A percentile compares a stretch with the other conserved stretches of the same genome.
These are phyloP conservation scores for Pulveroboletus sp. DNA, from an alignment of 768 basidiomycete genomes.

Conservation along the genomic window DNA sequence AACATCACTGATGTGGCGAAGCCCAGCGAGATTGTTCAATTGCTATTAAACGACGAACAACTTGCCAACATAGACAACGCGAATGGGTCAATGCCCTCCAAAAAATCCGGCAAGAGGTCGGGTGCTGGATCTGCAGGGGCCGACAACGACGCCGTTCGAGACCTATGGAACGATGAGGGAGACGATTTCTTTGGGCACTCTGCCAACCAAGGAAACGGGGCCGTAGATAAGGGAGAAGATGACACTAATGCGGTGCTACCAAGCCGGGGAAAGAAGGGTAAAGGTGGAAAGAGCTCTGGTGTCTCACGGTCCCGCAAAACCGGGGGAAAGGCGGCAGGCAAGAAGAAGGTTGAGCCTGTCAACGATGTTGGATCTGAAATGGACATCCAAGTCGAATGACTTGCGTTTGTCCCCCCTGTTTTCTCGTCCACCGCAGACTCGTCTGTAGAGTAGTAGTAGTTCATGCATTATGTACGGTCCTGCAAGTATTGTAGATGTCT, in stretches of 20 bases:
- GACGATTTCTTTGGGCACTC: conserved; percentile 80
- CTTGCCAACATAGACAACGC: conserved; percentile 64
- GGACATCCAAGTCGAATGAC: conserved; percentile 28
- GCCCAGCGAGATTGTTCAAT: conserved; percentile 93
- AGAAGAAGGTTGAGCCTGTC: conserved; percentile 28
- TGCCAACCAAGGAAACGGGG: conserved; percentile 22
- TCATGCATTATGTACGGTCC: conserved; percentile 25
- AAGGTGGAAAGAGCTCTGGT: conserved; percentile 21
- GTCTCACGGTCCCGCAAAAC: conserved; percentile 26
- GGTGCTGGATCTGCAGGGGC: conserved; percentile 29
- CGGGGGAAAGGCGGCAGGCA: conserved; percentile 28
- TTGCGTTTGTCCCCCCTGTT: conserved; percentile 10
- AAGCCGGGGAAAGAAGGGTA: conserved; percentile 34
- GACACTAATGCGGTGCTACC: conserved; percentile 26
- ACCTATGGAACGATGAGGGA: conserved; percentile 84
- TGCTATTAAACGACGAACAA: conserved; percentile 93
- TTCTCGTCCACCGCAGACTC: conserved; percentile 11
- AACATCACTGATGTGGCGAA: conserved; percentile 89
- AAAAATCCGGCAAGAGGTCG: conserved; percentile 35
- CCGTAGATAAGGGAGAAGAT: conserved; percentile 28
- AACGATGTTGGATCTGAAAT: conserved; percentile 25
- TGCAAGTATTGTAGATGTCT: conserved; percentile 30
- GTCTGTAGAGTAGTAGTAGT: conserved; percentile 34
- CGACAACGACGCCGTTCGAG: conserved; percentile 43
- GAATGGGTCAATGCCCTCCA: conserved; percentile 35